Evolutionary conservation across 176 grass and related monocot species (phyloP), one percentile per base, ranked within the genome.

Genomic region (Tuctoria greenei): DNA sequence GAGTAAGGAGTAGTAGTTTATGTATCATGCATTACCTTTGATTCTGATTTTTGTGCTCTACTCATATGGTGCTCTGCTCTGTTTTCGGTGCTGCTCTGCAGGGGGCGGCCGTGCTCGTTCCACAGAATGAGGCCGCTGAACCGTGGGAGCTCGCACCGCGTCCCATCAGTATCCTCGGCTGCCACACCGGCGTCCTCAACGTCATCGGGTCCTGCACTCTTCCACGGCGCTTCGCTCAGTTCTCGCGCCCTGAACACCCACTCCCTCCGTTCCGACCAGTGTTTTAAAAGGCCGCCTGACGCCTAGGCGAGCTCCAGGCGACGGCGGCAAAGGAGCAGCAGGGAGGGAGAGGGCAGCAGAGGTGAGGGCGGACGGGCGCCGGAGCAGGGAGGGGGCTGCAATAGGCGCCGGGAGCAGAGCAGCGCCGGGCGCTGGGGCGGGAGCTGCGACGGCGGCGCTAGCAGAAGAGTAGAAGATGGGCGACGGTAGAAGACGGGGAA

Each of bases 91-190:
- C 56, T 35, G 64, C 59, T 44, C 27, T 50, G 60, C 21, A 79
- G 11, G 17, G 25, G 64, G 37, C 64, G 71, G 26, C 84, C 78
- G 18, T 86, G 64, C 64, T 86, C 84, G 65, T 86, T 78, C 26
- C 81, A 86, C 27, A 81, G 44, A 54, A 86, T 70, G 45, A 86
- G 55, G 15, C 84, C 84, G n/a, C 72, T 86, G 78, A 86, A 86
- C 64, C 84, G 55, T 3, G 84, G 84, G 4, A 86, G 56, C 65
- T 86, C 72, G 15, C 84, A 86, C 13, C 84, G 78, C 65, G 67
- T 55, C 84, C 84, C 84, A 86, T 86, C 26, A 86, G 72, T 71
- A 86, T 86, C 72, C 84, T 69, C 36, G 78, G 79, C 64, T 86
- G 84, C 84, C 84, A 81, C 37, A 86, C 20, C 38, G 84, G 84